These are phyloP conservation scores for Calendula officinalis DNA, from an alignment of 129 eudicot species.

Conservation along the genomic window DNA sequence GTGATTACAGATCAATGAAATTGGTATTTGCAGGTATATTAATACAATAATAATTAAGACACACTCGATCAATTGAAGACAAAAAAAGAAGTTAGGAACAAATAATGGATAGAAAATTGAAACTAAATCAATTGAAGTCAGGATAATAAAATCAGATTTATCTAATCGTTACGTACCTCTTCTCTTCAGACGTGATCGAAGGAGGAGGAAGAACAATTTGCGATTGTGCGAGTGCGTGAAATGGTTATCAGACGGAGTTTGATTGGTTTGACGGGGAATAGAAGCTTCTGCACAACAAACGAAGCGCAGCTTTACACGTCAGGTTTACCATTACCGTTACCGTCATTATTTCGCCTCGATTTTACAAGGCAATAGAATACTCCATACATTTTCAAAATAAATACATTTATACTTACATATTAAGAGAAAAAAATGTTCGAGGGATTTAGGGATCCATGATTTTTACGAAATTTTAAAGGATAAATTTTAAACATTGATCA, in stretches of 20 bases:
- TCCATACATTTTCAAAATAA: no score
- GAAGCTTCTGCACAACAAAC: constrained; percentile 25
- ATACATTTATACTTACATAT: no score
- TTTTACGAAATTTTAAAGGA: no score
- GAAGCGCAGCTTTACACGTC: constrained; percentile 4
- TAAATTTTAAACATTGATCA: no score
- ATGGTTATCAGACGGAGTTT: constrained; percentile 9
- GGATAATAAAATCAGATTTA: not conserved
- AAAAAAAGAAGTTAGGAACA: not conserved
- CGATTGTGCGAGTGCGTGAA: constrained; percentile 5
- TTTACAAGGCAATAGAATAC: no score
- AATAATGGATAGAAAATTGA: not conserved
- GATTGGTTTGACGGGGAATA: constrained; percentile 10
- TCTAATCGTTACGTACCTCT: constrained; percentile 14
- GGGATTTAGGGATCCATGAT: no score
- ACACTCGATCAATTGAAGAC: not conserved
- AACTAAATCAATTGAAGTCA: not conserved
- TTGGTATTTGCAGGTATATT: not conserved
- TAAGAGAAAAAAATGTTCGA: no score
- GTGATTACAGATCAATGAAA: not conserved
- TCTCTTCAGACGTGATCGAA: constrained; percentile 5
- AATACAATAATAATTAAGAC: not conserved
- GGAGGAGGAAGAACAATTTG: not conserved
- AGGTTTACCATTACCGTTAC: not conserved
- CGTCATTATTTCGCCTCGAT: not conserved